Percentiles rank a stretch among this genome's conserved stretches.
Evolutionary conservation across 495 filamentous ascomycete genomes (phyloP).

Genomic region (Daldinia concentrica): DNA sequence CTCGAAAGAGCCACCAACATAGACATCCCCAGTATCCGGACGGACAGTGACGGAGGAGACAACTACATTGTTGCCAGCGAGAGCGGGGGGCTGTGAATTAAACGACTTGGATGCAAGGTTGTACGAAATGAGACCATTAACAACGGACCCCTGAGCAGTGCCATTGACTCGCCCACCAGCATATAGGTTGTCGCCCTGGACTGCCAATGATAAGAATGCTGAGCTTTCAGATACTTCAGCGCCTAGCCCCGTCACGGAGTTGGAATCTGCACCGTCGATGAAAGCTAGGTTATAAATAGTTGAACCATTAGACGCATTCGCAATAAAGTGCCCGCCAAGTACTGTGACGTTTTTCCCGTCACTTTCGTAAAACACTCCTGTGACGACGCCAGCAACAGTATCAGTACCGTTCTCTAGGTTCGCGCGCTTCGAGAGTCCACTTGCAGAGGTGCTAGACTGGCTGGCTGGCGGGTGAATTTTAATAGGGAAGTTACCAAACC

Average conservation of each 20-base stretch:
- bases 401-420: conserved; percentile 55
- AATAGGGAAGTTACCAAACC: conserved; percentile 68
- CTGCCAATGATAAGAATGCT: conserved; percentile 74
- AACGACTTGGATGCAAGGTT: conserved; percentile 72
- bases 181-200: conserved; percentile 75
- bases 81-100: conserved; percentile 71
- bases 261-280: conserved; percentile 65
- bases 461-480: conserved; percentile 60
- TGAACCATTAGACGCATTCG: conserved; percentile 73
- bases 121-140: conserved; percentile 83
- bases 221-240: conserved; percentile 74
- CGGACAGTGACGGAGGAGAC: conserved; percentile 78
- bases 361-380: conserved; percentile 77
- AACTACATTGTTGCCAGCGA: conserved; percentile 72
- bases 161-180: conserved; percentile 84
- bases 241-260: conserved; percentile 75
- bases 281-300: conserved; percentile 80
- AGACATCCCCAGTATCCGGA: conserved; percentile 75
- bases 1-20: conserved; percentile 83
- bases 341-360: conserved; percentile 82
- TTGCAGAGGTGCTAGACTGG: conserved; percentile 35
- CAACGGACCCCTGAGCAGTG: conserved; percentile 63
- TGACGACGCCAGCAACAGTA: conserved; percentile 67
- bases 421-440: conserved; percentile 65
- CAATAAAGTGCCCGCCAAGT: conserved; percentile 86